These are phyloP conservation scores for Phytophthora sojae DNA, from an alignment of 352 stramenopile species.

Conservation along the genomic window DNA sequence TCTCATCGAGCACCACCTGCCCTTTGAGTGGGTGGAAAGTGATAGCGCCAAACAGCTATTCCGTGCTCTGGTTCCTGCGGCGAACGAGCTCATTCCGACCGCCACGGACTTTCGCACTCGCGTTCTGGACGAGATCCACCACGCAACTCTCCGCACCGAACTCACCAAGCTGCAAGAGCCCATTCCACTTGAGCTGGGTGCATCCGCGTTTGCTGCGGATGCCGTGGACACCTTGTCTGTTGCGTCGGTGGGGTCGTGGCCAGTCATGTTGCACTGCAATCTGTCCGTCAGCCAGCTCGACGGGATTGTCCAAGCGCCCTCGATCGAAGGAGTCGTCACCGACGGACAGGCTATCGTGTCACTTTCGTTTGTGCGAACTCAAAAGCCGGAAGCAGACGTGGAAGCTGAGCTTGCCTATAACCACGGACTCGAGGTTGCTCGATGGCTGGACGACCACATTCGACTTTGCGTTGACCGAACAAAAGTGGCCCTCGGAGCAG, in stretches of 20 bases:
- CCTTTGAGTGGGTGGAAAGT: constrained; percentile 73
- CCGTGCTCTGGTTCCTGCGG: constrained; percentile 26
- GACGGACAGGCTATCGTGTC: constrained; percentile 48
- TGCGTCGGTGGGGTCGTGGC: constrained; percentile 22
- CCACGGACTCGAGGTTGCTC: constrained; percentile 66
- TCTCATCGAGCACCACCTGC: constrained; percentile 67
- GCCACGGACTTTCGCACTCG: constrained; percentile 47
- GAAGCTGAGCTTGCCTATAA: constrained; percentile 28
- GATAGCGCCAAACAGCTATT: constrained; percentile 63
- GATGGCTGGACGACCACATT: constrained; percentile 53
- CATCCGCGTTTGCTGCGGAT: constrained; percentile 18
- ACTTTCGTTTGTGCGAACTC: constrained; percentile 40
- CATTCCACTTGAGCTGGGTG: constrained; percentile 26
- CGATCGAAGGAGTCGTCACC: constrained; percentile 47
- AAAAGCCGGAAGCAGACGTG: constrained; percentile 24
- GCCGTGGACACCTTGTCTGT: constrained; percentile 12
- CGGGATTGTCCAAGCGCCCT: constrained; percentile 20
- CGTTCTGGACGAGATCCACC: constrained; percentile 52
- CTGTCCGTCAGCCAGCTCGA: constrained; percentile 12
- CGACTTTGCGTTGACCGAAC: constrained; percentile 33
- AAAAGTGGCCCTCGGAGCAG: constrained; percentile 47
- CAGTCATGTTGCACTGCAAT: constrained; percentile 52
- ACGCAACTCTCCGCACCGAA: constrained; percentile 39
- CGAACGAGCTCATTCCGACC: constrained; percentile 38
- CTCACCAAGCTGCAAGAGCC: constrained; percentile 50